Conservation (phyloP, 805 yeast genomes). For the Grigorovia humatica region DNA sequence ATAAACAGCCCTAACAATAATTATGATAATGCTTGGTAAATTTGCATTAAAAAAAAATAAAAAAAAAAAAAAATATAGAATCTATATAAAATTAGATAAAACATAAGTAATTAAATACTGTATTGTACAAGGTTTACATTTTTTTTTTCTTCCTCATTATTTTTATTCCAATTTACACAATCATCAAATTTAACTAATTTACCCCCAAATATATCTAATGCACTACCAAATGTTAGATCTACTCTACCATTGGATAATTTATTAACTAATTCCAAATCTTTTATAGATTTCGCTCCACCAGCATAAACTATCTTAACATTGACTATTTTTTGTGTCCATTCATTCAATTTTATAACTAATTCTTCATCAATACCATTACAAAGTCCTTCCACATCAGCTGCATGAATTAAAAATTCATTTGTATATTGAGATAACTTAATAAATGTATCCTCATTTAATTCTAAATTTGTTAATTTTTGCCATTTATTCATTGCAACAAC, state of each 20-base stretch:
- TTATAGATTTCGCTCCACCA: conserved; percentile 80
- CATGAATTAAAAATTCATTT: conserved; percentile 84
- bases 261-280: conserved; percentile 60
- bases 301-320: conserved; percentile 81
- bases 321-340: conserved; percentile 47
- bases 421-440: conserved; percentile 51
- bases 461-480: conserved; percentile 76
- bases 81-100: not conserved
- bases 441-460: conserved; percentile 45
- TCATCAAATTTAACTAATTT: conserved; percentile 63
- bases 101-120: not conserved
- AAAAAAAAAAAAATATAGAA: not conserved
- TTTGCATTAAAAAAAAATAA: not conserved
- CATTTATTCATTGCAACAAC: conserved; percentile 96
- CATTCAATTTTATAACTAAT: conserved; percentile 58
- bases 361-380: conserved; percentile 86
- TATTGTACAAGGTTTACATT: not conserved
- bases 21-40: conserved; percentile 28
- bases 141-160: conserved; percentile 2
- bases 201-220: conserved; percentile 94
- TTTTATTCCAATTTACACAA: conserved; percentile 61
- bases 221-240: conserved; percentile 87
- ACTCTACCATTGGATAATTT: conserved; percentile 68
- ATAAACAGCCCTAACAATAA: conserved; percentile 1
- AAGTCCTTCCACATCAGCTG: conserved; percentile 97